These are phyloP conservation scores for Penicillium vulpinum DNA, from an alignment of 2,329 filamentous ascomycete species.

Conservation along the genomic window DNA sequence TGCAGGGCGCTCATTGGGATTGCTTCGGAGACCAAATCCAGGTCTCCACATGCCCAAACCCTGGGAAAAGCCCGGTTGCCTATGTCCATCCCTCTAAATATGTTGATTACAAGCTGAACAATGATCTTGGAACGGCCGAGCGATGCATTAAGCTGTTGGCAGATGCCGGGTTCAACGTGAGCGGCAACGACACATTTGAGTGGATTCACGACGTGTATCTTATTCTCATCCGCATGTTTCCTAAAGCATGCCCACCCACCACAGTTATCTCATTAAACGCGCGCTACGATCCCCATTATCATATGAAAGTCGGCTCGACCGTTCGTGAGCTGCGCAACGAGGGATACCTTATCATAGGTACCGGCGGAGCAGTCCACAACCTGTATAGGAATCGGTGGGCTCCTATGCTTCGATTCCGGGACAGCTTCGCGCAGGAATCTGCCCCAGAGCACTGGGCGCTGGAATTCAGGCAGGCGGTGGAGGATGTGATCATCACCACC, in stretches of 20 bases:
- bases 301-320: constrained; percentile 58
- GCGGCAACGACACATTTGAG: constrained; percentile 58
- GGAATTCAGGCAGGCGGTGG: constrained; percentile 64
- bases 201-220: constrained; percentile 74
- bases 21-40: constrained; percentile 57
- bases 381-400: constrained; percentile 67
- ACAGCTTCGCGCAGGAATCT: constrained; percentile 60
- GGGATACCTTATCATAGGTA: constrained; percentile 60
- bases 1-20: constrained; percentile 65
- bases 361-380: constrained; percentile 69
- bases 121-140: constrained; percentile 57
- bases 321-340: constrained; percentile 57
- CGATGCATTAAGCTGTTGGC: constrained; percentile 54
- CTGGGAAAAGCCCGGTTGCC: constrained; percentile 65
- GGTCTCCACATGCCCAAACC: constrained; percentile 60
- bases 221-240: constrained; percentile 70
- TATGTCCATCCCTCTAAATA: constrained; percentile 68
- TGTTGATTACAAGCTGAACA: constrained; percentile 59
- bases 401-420: constrained; percentile 63
- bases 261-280: constrained; percentile 60
- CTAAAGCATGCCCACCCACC: constrained; percentile 61
- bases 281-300: constrained; percentile 57
- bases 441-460: constrained; percentile 59
- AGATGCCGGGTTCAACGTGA: constrained; percentile 55
- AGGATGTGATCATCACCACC: constrained; percentile 56